Base-by-base conservation (phyloP, 2,329 filamentous ascomycete species). In the Westerdykella aurantiaca region DNA sequence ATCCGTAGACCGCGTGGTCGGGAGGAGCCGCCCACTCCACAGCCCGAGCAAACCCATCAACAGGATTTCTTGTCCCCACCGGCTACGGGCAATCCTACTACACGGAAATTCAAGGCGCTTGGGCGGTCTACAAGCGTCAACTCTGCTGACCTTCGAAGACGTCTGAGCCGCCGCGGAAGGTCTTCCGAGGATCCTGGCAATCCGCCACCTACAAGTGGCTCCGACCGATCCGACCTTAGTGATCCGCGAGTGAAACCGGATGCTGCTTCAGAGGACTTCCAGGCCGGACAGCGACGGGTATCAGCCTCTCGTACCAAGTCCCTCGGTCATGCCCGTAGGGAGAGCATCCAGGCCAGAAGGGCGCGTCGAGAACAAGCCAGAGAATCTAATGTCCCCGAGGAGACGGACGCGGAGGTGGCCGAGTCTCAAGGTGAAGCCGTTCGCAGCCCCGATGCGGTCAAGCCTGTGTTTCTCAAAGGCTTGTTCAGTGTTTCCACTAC, bases 401-500 rank as follows among this genome's bases (percentile, higher is more conserved):
- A 96, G 69, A 95, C 89, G 0, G 88, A 95, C 60, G 79, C 83
- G 39, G 89, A 96, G 45, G 71, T 88, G 21, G 71, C 73, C 1
- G 75, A 77, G 45, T 73, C 69, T 21, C 63, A 74, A 14, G 75
- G 77, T 34, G 67, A 71, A 40, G 77, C 81, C 48, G 82, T 51
- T 17, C 67, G 70, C 18, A 83, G 80, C 53, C 82, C 85, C 5
- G 88, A 94, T 53, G 80, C 91, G 48, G 83, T 91, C 42, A 96
- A 95, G 66, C 93, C 93, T 0, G 93, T 97, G 3, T 97, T 86
- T 66, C 79, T 98, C 45, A 98, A 97, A 69, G 93, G 93, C 4
- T 76, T 98, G 14, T 97, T 98, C 71, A 97, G 91, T 58, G 93
- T 97, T 42, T 94, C 88, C 4, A 98, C 93, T 0, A 98, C 93